A percentile compares a stretch with the other conserved stretches of the same genome.
phyloP scores from a whole-genome alignment of 1,139 yeast species.

The Yamadazyma aaseri region DNA sequence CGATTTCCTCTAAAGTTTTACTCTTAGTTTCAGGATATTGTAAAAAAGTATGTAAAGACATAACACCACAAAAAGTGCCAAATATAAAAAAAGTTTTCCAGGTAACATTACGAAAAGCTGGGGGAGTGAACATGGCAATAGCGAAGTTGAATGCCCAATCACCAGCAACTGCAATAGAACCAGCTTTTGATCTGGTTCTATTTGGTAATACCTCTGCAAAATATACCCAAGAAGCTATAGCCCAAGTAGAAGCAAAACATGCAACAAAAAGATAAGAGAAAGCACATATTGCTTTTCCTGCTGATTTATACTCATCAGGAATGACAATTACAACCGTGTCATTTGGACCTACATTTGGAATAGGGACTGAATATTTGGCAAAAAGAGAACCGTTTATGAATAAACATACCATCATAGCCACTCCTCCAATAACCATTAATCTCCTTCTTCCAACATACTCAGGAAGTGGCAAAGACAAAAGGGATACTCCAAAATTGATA shows the following conservation, averaged over 20 bases:
- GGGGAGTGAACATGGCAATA: conserved; percentile 51
- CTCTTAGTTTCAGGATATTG: conserved; percentile 64
- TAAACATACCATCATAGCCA: conserved; percentile 34
- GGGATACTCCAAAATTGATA: conserved; percentile 43
- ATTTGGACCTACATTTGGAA: conserved; percentile 30
- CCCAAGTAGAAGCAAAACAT: conserved; percentile 59
- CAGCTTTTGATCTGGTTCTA: conserved; percentile 52
- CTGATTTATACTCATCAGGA: conserved; percentile 34
- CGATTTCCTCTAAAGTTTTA: conserved; percentile 60
- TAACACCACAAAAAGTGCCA: conserved; percentile 47
- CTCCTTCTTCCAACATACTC: conserved; percentile 36
- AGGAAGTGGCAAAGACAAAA: conserved; percentile 35
- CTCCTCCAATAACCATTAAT: conserved; percentile 30
- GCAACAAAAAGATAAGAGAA: conserved; percentile 53
- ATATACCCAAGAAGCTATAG: conserved; percentile 57
- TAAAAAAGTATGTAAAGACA: conserved; percentile 62
- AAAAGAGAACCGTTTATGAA: conserved; percentile 38
- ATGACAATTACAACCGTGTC: conserved; percentile 45
- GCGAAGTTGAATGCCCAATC: conserved; percentile 55
- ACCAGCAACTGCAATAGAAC: conserved; percentile 47
- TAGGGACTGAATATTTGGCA: conserved; percentile 44
- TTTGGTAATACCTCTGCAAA: conserved; percentile 49
- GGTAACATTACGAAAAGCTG: conserved; percentile 42
- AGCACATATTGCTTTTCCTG: conserved; percentile 55
- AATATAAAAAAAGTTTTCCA: conserved; percentile 50